These are phyloP conservation scores for Dothistroma septosporum DNA, from an alignment of 2,329 filamentous ascomycete species.

Conservation along the genomic window DNA sequence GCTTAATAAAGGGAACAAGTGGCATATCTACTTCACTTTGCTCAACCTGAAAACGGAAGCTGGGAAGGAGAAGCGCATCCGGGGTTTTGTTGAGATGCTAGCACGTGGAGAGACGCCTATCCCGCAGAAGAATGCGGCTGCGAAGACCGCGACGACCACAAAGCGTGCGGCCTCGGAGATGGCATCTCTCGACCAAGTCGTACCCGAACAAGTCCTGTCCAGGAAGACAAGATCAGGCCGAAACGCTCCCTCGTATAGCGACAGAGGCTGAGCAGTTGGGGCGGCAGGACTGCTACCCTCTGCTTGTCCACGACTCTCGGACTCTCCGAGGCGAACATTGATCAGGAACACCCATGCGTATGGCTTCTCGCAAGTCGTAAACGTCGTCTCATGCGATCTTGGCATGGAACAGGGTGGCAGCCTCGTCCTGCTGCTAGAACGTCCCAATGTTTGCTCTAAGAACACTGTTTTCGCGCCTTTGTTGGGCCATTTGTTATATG, in stretches of 20 bases:
- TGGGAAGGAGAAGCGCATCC: conserved; percentile 39
- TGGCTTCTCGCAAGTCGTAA: no score
- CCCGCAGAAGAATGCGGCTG: conserved; percentile 12
- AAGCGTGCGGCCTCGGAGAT: background rate
- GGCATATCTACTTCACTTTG: conserved; percentile 45
- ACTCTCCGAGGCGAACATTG: background rate
- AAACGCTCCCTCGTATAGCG: conserved; percentile 4
- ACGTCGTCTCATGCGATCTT: no score
- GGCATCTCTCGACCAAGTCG: background rate
- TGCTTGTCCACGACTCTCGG: background rate
- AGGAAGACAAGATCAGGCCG: conserved; percentile 4
- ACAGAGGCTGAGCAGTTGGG: background rate
- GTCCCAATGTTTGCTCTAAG: background rate
- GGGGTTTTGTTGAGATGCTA: conserved; percentile 29
- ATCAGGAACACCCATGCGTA: background rate
- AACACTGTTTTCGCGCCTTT: background rate
- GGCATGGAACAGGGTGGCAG: background rate
- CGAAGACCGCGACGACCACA: background rate
- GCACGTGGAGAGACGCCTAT: conserved; percentile 15
- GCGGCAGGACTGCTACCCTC: background rate
- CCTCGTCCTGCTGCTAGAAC: background rate
- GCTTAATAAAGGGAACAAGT: conserved; percentile 47
- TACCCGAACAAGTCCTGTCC: background rate
- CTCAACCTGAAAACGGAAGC: conserved; percentile 38
- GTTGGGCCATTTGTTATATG: background rate